Base-by-base conservation (phyloP, 352 stramenopile genomes). In the Pythium grandisporangium region DNA sequence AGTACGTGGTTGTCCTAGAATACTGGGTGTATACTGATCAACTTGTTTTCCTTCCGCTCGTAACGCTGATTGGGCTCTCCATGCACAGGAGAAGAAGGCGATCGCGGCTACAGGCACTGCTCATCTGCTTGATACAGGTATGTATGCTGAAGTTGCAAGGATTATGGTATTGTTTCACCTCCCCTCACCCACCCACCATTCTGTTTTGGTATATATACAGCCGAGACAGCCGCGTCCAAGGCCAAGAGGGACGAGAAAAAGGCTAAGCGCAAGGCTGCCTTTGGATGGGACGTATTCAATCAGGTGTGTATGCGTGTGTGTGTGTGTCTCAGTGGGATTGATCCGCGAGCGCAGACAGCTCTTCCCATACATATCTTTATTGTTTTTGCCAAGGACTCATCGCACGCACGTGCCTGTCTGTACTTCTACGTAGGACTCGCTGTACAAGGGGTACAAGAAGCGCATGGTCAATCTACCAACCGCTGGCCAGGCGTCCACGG, bases 361-460 rank as follows among this genome's bases (percentile, higher is more conserved):
- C n/a, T n/a, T n/a, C n/a, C n/a, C n/a, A n/a, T n/a, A n/a, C n/a
- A n/a, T n/a, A n/a, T n/a, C n/a, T n/a, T n/a, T n/a, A n/a, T n/a
- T n/a, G n/a, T n/a, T n/a, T n/a, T n/a, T n/a, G n/a, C n/a, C n/a
- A n/a, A n/a, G n/a, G n/a, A n/a, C n/a, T n/a, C n/a, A n/a, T n/a
- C n/a, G n/a, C n/a, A n/a, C n/a, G n/a, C n/a, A n/a, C n/a, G n/a
- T n/a, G n/a, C n/a, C n/a, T n/a, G n/a, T n/a, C n/a, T n/a, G n/a
- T n/a, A n/a, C n/a, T n/a, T n/a, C n/a, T n/a, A n/a, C n/a, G n/a
- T 38, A 85, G 61, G 74, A 91, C 37, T 84, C 77, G 22, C 53
- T 91, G 14, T 91, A 83, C 51, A 87, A 86, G 45, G 74, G 61
- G 17, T 91, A 91, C 65, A 91, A 91, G 57, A 91, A 91, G 49